Base-by-base conservation (phyloP, 768 basidiomycete species). In the Boletus pseudo-olivaceus region DNA sequence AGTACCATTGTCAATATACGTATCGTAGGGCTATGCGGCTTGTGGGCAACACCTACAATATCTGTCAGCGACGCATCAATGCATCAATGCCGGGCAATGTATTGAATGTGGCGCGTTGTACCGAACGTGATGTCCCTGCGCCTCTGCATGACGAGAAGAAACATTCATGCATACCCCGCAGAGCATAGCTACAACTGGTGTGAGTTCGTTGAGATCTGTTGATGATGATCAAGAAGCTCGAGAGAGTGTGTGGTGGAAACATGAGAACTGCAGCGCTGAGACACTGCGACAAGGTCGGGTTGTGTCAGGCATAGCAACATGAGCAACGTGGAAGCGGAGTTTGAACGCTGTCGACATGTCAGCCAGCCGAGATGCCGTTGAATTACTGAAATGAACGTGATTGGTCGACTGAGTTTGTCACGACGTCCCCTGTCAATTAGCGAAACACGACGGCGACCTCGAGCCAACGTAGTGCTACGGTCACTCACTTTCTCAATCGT, bases 301-400 rank as follows among this genome's bases (percentile, higher is more conserved):
- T n/a, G n/a, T n/a, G n/a, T n/a, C n/a, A n/a, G n/a, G 20, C 33
- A 26, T 5, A n/a, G 43, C 5, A n/a, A n/a, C n/a, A n/a, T n/a
- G 29, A 30, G 6, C n/a, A 11, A 30, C 5, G 15, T 15, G 11
- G 1, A 27, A 29, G 53, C 49, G 59, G 59, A 51, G 58, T 45
- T 47, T 0, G n/a, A n/a, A n/a, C n/a, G n/a, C n/a, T n/a, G n/a
- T n/a, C n/a, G n/a, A n/a, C 0, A 42, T 41, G 27, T 30, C 32
- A 42, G 11, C 9, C 12, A 6, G 47, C 48, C 55, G 51, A 61
- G 15, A 29, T 34, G 50, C 47, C 54, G 44, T 32, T 47, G 33
- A 19, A n/a, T 7, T 29, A 17, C 32, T 0, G 12, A 39, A n/a
- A 42, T 2, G 6, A 39, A 27, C 47, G 1, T 43, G 38, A 54